phyloP scores from a whole-genome alignment of 2,329 filamentous ascomycete genomes.

The Aulographum hederae region DNA sequence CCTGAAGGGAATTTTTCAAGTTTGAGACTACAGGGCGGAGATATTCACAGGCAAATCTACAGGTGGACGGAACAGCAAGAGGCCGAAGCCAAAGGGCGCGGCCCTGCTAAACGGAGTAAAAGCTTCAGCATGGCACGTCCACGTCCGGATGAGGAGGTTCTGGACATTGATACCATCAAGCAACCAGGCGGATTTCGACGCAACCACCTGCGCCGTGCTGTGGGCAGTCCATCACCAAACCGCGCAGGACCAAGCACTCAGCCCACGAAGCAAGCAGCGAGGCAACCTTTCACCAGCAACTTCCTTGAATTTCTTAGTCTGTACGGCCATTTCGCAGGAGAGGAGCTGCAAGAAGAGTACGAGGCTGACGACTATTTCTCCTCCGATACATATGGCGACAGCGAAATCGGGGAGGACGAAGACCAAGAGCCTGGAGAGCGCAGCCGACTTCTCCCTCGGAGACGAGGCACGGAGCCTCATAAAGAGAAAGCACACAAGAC shows the following conservation, averaged over 20 bases:
- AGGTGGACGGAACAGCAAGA: conserved; percentile 87
- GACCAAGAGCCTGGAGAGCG: conserved; percentile 72
- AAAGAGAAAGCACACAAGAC: conserved; percentile 60
- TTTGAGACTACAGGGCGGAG: conserved; percentile 77
- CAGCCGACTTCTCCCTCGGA: conserved; percentile 54
- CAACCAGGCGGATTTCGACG: conserved; percentile 85
- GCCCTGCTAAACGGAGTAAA: conserved; percentile 65
- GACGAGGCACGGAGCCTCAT: too few species aligned
- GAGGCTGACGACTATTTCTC: conserved; percentile 77
- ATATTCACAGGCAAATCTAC: conserved; percentile 89
- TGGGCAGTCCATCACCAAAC: conserved; percentile 39
- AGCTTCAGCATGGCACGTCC: conserved; percentile 69
- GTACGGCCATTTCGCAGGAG: conserved; percentile 94
- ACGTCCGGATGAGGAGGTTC: conserved; percentile 58
- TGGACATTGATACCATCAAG: conserved; percentile 81
- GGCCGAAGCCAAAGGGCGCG: conserved; percentile 41
- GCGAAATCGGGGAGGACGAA: conserved; percentile 34
- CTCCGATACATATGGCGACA: conserved; percentile 44
- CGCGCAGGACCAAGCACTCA: conserved; percentile 8
- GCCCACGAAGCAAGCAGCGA: conserved; percentile 7
- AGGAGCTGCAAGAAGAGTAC: conserved; percentile 83
- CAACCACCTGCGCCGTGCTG: conserved; percentile 67
- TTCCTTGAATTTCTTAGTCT: conserved; percentile 92
- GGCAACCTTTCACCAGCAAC: conserved; percentile 63
- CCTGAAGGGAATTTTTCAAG: conserved; percentile 76